Evolutionary conservation across 345 rosid species (phyloP).

Genomic region (Brassica nigra): DNA sequence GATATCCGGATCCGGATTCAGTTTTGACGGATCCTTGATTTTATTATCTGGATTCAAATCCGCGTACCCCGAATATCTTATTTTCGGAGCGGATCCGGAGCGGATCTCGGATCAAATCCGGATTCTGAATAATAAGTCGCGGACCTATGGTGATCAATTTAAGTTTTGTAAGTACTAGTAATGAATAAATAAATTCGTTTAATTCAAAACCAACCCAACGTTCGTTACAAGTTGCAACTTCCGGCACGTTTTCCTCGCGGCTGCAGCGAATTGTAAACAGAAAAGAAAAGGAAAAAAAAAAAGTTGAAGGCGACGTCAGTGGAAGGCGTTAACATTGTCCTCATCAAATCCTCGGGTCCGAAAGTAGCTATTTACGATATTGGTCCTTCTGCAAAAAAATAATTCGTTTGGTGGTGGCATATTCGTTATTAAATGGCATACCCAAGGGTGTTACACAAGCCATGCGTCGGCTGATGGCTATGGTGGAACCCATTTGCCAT

Average conservation of each 20-base stretch:
- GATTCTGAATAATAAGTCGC: too few relatives aligned
- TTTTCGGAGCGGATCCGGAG: too few relatives aligned
- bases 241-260: constrained; percentile 33
- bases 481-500: constrained; percentile 7
- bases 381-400: neutral
- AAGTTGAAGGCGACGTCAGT: constrained; percentile 32
- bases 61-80: too few relatives aligned
- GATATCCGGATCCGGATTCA: too few relatives aligned
- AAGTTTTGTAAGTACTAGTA: too few relatives aligned
- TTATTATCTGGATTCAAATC: too few relatives aligned
- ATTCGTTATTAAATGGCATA: neutral
- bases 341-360: neutral
- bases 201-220: neutral
- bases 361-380: neutral
- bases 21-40: too few relatives aligned
- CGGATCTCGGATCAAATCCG: too few relatives aligned
- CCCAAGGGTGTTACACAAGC: neutral
- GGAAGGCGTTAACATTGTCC: constrained; percentile 1
- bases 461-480: constrained; percentile 36
- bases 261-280: neutral
- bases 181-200: neutral
- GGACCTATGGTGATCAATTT: too few relatives aligned
- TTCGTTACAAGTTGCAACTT: constrained; percentile 18
- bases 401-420: neutral
- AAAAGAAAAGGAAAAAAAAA: neutral